Base-by-base conservation (phyloP, 306 rosid genomes). In the Dalbergia cochinchinensis region DNA sequence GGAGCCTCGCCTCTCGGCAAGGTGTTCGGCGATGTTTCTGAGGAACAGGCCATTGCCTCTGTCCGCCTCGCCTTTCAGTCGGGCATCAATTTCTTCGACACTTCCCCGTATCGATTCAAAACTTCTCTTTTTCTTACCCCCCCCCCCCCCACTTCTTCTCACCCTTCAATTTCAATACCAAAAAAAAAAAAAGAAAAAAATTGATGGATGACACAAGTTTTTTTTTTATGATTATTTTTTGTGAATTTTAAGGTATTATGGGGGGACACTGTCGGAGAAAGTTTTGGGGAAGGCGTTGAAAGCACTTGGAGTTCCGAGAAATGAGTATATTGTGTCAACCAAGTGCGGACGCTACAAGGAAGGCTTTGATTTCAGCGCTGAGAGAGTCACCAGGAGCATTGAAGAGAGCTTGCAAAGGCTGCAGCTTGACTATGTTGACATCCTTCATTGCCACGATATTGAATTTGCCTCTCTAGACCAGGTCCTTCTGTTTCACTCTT, bases 1-100 rank as follows among this genome's bases (percentile, higher is more conserved):
- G 99, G 99, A 34, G 99, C 99, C 6, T 92, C 99, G 0, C 99
- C 99, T 58, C 94, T 94, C 15, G 99, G 99, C 80, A 91, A 94
- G 65, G 91, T 90, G 63, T 94, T 92, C 86, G 95, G 97, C 47
- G 66, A 84, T 1, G 94, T 94, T 37, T 67, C 99, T 16, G 91
- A 86, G 19, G 88, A 92, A 10, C 86, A 86, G 7, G 97, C 97
- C 74, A 73, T 76, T 68, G 94, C 91, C 78, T 71, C 94, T 13
- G 99, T 94, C 51, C 92, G 95, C 31, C 79, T 80, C 50, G 99
- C 97, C 22, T 89, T 88, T 26, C 90, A 89, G 20, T 86, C 78
- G 4, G 99, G 99, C 79, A 90, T 94, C 87, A 94, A 94, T 79
- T 94, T 88, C 83, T 94, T 92, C 79, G 99, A 94, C 71, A 94